phyloP scores from a whole-genome alignment of 306 rosid genomes.

The Dryas alaskensis region DNA sequence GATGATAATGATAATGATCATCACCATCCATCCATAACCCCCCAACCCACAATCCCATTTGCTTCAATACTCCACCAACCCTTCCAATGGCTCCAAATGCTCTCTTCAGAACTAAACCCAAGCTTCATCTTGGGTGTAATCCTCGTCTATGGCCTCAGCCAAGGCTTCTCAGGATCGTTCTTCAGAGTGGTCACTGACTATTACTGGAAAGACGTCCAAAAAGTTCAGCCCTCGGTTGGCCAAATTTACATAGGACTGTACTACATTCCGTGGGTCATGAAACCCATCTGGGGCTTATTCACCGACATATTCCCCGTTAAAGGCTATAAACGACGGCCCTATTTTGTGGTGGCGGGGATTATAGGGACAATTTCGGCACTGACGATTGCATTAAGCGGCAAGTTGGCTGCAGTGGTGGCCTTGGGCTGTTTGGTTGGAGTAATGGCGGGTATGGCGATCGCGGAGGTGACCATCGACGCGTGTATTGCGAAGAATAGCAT shows the following conservation, averaged over 20 bases:
- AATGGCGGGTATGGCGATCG: constrained; percentile 52
- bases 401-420: constrained; percentile 32
- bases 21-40: neutral
- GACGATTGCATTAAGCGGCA: constrained; percentile 23
- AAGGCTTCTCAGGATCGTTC: constrained; percentile 58
- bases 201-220: constrained; percentile 80
- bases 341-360: constrained; percentile 47
- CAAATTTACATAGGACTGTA: constrained; percentile 56
- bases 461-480: constrained; percentile 76
- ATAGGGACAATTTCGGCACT: constrained; percentile 38
- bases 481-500: constrained; percentile 72
- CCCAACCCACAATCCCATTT: neutral
- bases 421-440: constrained; percentile 49
- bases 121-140: constrained; percentile 47
- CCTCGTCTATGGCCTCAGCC: constrained; percentile 55
- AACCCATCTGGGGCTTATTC: constrained; percentile 70
- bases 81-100: constrained; percentile 48
- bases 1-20: neutral
- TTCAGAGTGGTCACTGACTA: constrained; percentile 61
- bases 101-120: constrained; percentile 40
- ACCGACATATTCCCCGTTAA: constrained; percentile 55
- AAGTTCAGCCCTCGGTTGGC: constrained; percentile 52
- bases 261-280: constrained; percentile 68
- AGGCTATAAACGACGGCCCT: constrained; percentile 58
- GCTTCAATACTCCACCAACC: constrained; percentile 31